These are phyloP conservation scores for Saitozyma podzolica DNA, from an alignment of 768 basidiomycete species.

Conservation along the genomic window DNA sequence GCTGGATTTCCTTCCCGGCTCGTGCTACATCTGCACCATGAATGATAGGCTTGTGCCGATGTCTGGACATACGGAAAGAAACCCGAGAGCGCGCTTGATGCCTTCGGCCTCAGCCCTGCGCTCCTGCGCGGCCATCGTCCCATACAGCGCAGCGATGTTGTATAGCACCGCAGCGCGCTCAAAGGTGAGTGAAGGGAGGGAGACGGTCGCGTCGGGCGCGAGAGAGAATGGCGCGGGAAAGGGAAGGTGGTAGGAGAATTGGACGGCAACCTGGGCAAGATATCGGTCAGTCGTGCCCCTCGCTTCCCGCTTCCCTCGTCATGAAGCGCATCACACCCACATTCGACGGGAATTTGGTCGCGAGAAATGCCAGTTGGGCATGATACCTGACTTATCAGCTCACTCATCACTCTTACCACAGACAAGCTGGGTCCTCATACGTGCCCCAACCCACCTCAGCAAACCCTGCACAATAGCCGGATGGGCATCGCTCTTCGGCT, in stretches of 20 bases:
- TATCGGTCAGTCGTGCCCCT: background rate
- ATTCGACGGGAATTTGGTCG: constrained; percentile 80
- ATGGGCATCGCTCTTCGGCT: constrained; percentile 60
- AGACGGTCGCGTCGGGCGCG: constrained; percentile 59
- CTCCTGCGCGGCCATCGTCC: constrained; percentile 66
- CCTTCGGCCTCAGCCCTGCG: constrained; percentile 61
- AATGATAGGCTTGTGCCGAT: background rate
- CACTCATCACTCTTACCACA: background rate
- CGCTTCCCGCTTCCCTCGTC: too few species aligned
- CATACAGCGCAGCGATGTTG: constrained; percentile 84
- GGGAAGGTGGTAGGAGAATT: constrained; percentile 66
- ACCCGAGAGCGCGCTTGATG: constrained; percentile 71
- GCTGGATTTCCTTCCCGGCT: background rate
- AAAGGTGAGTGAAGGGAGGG: constrained; percentile 72
- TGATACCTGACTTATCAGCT: constrained; percentile 67
- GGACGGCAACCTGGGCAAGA: constrained; percentile 41
- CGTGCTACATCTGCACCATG: background rate
- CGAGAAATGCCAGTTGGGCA: constrained; percentile 78
- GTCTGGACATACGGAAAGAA: constrained; percentile 30
- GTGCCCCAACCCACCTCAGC: constrained; percentile 61
- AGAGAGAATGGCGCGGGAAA: constrained; percentile 60
- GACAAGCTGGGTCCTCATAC: background rate
- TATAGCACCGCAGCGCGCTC: constrained; percentile 77
- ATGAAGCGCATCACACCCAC: constrained; percentile 49
- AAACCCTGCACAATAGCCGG: constrained; percentile 51